Evolutionary conservation across 2,329 filamentous ascomycete genomes (phyloP), one percentile per base, ranked within the genome.

Genomic region (Alternaria brassicicola): DNA sequence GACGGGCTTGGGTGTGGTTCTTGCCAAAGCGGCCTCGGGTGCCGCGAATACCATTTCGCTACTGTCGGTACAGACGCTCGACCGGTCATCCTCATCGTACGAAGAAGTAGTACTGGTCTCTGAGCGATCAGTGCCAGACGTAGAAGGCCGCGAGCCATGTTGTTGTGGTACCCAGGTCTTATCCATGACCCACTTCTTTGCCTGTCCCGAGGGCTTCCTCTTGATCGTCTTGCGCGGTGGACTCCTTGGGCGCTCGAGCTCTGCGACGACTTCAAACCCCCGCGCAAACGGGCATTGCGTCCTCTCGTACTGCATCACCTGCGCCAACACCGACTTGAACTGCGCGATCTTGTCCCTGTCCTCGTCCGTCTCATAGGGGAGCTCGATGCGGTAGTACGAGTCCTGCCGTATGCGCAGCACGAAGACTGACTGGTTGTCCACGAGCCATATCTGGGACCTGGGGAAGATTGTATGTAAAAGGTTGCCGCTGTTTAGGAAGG

Each of bases 391-490:
- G 84, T 95, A 97, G 76, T 95, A 97, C 41, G 90, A 89, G 28
- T 93, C 89, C 42, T 89, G 86, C 21, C 92, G 85, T 64, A 96
- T 92, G 64, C 93, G 90, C 58, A 97, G 80, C n/a, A 96, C 90
- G 67, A 96, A 97, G 67, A 89, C 92, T 38, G 89, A 89, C 55
- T 88, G 85, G 56, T 92, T 90, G 75, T 96, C 91, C 30, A 97
- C 90, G 75, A 91, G 96, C 93, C 93, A 97, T 73, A 91, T 96
- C 77, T 97, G 93, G 57, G 92, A 96, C 75, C 92, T 92, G 23
- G 91, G 92, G 51, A 97, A 80, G 62, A 97, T 95, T 10, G 93
- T 90, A 69, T 95, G 91, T 17, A 97, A 84, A 15, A 93, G 89
- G 54, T 87, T 88, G 59, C 91, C 91, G 63, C 92, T 96, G 76